Evolutionary conservation across 2,329 filamentous ascomycete species (phyloP), one percentile per base, ranked within the genome.

Genomic region (Alternaria burnsii): DNA sequence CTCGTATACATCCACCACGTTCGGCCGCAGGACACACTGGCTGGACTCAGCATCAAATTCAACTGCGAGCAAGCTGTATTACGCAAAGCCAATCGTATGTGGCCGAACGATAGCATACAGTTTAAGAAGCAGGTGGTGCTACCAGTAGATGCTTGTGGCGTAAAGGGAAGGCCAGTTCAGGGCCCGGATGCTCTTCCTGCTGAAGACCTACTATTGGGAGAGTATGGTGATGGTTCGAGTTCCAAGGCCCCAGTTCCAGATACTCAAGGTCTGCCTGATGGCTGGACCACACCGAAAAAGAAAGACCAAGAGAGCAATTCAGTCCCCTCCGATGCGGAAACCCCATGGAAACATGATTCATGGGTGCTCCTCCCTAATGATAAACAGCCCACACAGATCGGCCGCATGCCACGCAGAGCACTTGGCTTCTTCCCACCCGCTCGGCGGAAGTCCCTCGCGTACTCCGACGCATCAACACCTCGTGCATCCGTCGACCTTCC

Each of bases 361-460:
- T 97, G 93, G 93, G 92, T 97, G 1, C 83, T 90, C 30, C 85
- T 97, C 26, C 91, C 94, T 63, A 90, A 89, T 22, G 86, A 86
- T 64, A 82, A 83, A 16, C 84, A 88, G 24, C 89, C 92, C 1
- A 89, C 95, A 24, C 92, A 97, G 76, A 95, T 99, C 66, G 93
- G 89, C 16, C 89, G 95, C 30, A 88, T 98, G 59, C 88, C 93
- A 22, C 88, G 92, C 58, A 89, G 89, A 78, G 86, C 90, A 2
- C 85, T 97, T 44, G 94, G 94, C 24, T 98, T 94, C 79, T 98
- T 98, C 73, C 94, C 94, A 3, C 94, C 94, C 8, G 87, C 93
- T 20, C 86, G 93, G 74, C 92, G 94, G 88, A 95, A 95, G 89
- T 95, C 91, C 64, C 83, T 86, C 69, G 88, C 88, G 1, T 85